phyloP scores from a whole-genome alignment of 108 stramenopile species.

The Mediolabrus comicus region DNA sequence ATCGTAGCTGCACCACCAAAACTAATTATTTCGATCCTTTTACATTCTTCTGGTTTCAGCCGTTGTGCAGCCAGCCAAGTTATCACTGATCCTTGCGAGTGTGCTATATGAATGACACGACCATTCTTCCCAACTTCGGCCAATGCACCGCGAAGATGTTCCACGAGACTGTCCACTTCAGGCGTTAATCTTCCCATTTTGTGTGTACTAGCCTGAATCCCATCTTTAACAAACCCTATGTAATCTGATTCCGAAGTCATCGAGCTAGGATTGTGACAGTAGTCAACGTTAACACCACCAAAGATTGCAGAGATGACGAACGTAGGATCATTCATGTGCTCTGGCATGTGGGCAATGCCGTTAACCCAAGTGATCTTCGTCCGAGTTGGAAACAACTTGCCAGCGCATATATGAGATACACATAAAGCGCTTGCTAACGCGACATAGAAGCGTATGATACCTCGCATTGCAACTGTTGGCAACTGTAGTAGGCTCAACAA shows the following conservation, averaged over 20 bases:
- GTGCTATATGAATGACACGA: slow-evolving; percentile 82
- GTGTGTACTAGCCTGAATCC: slow-evolving; percentile 80
- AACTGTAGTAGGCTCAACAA: too few species aligned
- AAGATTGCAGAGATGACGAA: slow-evolving; percentile 58
- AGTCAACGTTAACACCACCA: slow-evolving; percentile 65
- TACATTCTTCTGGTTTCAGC: slow-evolving; percentile 67
- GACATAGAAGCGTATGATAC: background rate
- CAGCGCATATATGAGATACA: background rate
- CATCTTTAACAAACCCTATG: slow-evolving; percentile 73
- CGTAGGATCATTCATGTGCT: slow-evolving; percentile 67
- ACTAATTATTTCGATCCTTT: slow-evolving; percentile 75
- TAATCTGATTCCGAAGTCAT: slow-evolving; percentile 77
- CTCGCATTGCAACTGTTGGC: too few species aligned
- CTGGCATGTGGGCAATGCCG: slow-evolving; percentile 68
- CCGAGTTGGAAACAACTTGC: background rate
- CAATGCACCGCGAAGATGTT: slow-evolving; percentile 70
- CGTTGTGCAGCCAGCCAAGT: slow-evolving; percentile 75
- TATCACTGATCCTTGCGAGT: slow-evolving; percentile 86
- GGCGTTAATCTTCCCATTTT: slow-evolving; percentile 69
- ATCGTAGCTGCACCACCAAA: slow-evolving; percentile 55
- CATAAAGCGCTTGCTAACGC: background rate
- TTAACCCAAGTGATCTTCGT: slow-evolving; percentile 31
- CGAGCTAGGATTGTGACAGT: slow-evolving; percentile 81
- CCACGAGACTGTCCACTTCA: slow-evolving; percentile 75
- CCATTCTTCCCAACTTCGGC: slow-evolving; percentile 63